A percentile compares a stretch with the other conserved stretches of the same genome.
Conservation (phyloP, 2,329 filamentous ascomycete genomes). For the Balansia obtecta region DNA sequence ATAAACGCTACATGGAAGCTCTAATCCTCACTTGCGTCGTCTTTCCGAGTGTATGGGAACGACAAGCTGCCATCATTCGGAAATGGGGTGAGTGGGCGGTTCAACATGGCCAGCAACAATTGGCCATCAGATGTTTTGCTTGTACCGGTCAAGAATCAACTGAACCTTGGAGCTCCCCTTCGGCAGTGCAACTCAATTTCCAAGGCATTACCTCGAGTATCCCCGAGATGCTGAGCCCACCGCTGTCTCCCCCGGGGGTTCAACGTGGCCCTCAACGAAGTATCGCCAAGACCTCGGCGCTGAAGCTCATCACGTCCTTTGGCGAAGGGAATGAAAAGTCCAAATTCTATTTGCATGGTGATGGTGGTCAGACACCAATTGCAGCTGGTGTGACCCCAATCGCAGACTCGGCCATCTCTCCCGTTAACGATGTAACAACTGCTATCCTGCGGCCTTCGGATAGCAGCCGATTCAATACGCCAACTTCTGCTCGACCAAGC, state of each 20-base stretch:
- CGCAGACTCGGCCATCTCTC: slow-evolving; percentile 55
- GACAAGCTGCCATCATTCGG: slow-evolving; percentile 74
- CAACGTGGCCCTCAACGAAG: slow-evolving; percentile 46
- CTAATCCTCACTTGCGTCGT: slow-evolving; percentile 75
- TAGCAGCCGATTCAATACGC: slow-evolving; percentile 57
- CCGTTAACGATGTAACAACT: slow-evolving; percentile 53
- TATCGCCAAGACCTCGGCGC: slow-evolving; percentile 66
- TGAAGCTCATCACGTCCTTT: slow-evolving; percentile 90
- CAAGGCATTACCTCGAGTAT: slow-evolving; percentile 41
- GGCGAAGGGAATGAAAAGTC: slow-evolving; percentile 49
- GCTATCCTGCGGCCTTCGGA: slow-evolving; percentile 56
- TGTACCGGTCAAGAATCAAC: slow-evolving; percentile 77
- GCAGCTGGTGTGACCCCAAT: slow-evolving; percentile 82
- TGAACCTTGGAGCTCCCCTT: slow-evolving; percentile 80
- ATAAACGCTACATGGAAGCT: slow-evolving; percentile 85
- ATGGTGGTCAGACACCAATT: slow-evolving; percentile 59
- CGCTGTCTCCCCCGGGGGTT: slow-evolving; percentile 59
- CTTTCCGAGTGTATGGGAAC: slow-evolving; percentile 79
- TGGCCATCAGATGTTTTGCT: slow-evolving; percentile 87
- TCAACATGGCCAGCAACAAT: slow-evolving; percentile 71
- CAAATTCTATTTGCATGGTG: slow-evolving; percentile 46
- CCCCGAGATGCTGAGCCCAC: slow-evolving; percentile 52
- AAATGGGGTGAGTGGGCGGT: slow-evolving; percentile 95
- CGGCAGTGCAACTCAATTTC: slow-evolving; percentile 51
- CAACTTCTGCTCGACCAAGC: slow-evolving; percentile 48